Percentiles rank a stretch among this genome's conserved stretches.
Evolutionary conservation across 202 grass and related monocot species (phyloP).

Genomic region (Zizania palustris): DNA sequence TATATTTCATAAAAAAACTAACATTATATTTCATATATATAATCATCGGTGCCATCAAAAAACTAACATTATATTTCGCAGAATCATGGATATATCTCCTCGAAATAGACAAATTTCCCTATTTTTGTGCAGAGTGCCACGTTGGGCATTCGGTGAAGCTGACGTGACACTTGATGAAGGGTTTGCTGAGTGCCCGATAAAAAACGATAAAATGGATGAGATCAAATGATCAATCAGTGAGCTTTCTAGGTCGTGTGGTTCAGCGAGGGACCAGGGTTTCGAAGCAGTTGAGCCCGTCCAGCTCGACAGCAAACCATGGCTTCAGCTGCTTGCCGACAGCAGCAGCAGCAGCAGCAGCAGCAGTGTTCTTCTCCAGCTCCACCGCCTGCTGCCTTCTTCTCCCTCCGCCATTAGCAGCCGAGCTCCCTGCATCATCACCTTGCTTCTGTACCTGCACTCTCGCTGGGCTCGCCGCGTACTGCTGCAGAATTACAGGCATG

Average conservation of each 20-base stretch:
- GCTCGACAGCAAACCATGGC: slow-evolving; percentile 49
- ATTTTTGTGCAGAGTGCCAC: no score
- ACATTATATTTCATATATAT: no score
- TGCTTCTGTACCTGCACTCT: neutral
- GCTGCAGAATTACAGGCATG: neutral
- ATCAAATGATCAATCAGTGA: no score
- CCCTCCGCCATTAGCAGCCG: neutral
- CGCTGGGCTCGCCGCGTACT: neutral
- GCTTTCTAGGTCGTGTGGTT: neutral
- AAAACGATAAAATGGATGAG: neutral
- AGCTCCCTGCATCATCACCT: neutral
- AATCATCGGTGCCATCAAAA: no score
- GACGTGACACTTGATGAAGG: no score
- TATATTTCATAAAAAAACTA: no score
- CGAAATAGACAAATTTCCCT: no score
- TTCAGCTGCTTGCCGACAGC: slow-evolving; percentile 2
- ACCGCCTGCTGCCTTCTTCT: no score
- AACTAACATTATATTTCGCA: no score
- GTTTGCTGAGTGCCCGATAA: no score
- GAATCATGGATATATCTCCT: no score
- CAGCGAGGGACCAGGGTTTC: slow-evolving; percentile 50
- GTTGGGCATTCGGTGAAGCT: no score
- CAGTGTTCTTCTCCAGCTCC: neutral
- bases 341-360: neutral
- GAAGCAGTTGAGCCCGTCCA: slow-evolving; percentile 63